Evolutionary conservation across 1,284 basidiomycete species (phyloP).

Genomic region (Austroboletus rostrupii): DNA sequence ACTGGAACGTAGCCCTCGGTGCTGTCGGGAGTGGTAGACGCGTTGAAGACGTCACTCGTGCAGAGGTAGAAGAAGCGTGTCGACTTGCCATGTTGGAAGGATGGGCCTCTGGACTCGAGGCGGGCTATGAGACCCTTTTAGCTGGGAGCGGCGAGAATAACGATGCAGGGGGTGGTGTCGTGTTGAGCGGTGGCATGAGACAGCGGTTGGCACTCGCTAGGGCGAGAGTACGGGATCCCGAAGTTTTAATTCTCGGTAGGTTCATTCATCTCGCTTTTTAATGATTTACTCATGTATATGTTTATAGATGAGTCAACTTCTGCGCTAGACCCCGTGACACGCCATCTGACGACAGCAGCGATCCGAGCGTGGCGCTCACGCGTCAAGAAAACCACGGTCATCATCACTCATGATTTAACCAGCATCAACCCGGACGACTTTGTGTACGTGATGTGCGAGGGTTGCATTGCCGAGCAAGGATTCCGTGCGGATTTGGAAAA

Average conservation of each 20-base stretch:
- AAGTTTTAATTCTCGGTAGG: conserved; percentile 87
- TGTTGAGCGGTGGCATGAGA: conserved; percentile 88
- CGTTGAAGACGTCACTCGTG: conserved; percentile 51
- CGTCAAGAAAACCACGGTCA: conserved; percentile 83
- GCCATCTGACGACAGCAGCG: conserved; percentile 85
- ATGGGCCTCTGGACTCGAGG: conserved; percentile 78
- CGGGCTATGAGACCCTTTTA: conserved; percentile 84
- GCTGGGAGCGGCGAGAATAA: conserved; percentile 42
- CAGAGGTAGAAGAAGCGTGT: conserved; percentile 80
- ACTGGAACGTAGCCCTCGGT: conserved; percentile 88
- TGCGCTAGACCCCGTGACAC: conserved; percentile 86
- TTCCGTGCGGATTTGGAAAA: conserved; percentile 73
- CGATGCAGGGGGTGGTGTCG: conserved; percentile 53
- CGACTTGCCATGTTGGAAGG: conserved; percentile 86
- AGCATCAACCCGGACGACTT: conserved; percentile 81
- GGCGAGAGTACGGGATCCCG: conserved; percentile 82
- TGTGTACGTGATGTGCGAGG: conserved; percentile 87
- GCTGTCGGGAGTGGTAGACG: conserved; percentile 42
- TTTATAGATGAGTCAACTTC: conserved; percentile 90
- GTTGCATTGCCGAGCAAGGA: conserved; percentile 84
- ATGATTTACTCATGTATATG: conserved; percentile 1
- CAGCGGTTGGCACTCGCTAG: conserved; percentile 91
- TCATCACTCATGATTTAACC: conserved; percentile 94
- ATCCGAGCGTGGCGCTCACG: conserved; percentile 68
- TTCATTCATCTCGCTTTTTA: conserved; percentile 15